Evolutionary conservation across 345 rosid genomes (phyloP).

Genomic region (Linum lewisii): DNA sequence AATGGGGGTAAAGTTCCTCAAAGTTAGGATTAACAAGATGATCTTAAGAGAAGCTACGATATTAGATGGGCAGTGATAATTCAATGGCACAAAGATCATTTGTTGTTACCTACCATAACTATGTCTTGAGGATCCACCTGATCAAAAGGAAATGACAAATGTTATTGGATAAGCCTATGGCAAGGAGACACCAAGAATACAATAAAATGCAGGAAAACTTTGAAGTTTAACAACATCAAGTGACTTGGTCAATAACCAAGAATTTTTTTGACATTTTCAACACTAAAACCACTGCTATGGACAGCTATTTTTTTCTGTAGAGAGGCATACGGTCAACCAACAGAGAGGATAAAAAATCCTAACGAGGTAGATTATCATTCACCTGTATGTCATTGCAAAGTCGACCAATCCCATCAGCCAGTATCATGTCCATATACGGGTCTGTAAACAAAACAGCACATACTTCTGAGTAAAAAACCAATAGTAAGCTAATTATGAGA

Average conservation of each 20-base stretch:
- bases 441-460: conserved; percentile 32
- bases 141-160: conserved; percentile 15
- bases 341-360: neutral
- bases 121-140: conserved; percentile 99
- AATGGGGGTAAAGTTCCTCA: conserved; percentile 3
- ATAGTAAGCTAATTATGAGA: neutral
- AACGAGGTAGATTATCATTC: neutral
- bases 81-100: neutral
- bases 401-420: conserved; percentile 61
- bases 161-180: conserved; percentile 9
- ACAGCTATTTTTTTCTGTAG: neutral
- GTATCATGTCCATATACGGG: conserved; percentile 51
- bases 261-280: neutral
- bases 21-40: neutral
- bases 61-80: no score
- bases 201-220: neutral
- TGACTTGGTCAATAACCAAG: neutral
- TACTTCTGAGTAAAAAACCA: conserved; percentile 6
- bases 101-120: conserved; percentile 57
- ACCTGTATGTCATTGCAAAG: conserved; percentile 83
- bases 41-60: neutral
- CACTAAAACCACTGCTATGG: neutral
- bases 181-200: neutral
- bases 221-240: neutral
- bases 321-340: neutral